phyloP scores from a whole-genome alignment of 2,329 filamentous ascomycete species.

The Phialophora expanda region DNA sequence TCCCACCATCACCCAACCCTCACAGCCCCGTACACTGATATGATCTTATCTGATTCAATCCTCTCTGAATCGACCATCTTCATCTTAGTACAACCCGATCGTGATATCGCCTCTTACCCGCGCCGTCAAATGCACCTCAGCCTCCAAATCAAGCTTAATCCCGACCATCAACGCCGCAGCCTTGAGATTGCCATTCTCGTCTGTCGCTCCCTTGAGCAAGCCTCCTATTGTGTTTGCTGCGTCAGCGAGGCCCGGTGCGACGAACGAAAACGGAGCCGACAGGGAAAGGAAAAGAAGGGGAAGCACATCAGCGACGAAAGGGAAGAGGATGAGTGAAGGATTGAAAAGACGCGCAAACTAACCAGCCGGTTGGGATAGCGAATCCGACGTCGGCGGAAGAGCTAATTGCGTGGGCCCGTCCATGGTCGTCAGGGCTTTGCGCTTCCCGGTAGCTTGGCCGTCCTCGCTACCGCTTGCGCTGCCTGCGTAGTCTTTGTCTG shows the following conservation, averaged over 20 bases:
- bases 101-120: constrained; percentile 66
- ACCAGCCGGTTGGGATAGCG: constrained; percentile 49
- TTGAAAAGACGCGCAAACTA: constrained; percentile 12
- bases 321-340: background rate
- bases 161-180: constrained; percentile 64
- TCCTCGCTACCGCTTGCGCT: constrained; percentile 46
- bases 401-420: constrained; percentile 26
- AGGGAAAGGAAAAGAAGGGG: background rate
- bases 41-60: background rate
- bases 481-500: constrained; percentile 42
- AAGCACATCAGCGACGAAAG: background rate
- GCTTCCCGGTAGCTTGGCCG: constrained; percentile 48
- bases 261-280: background rate
- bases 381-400: constrained; percentile 47
- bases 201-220: constrained; percentile 55
- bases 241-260: background rate
- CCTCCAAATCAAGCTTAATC: constrained; percentile 68
- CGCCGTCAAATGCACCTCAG: constrained; percentile 66
- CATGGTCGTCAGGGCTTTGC: constrained; percentile 22
- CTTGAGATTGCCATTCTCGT: constrained; percentile 64
- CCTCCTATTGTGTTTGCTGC: constrained; percentile 47
- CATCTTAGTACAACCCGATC: constrained; percentile 59
- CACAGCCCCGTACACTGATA: background rate
- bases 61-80: constrained; percentile 22
- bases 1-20: no score